A percentile compares a stretch with the other conserved stretches of the same genome.
Conservation (phyloP, 495 filamentous ascomycete genomes). For the Hyaloscypha finlandica region DNA sequence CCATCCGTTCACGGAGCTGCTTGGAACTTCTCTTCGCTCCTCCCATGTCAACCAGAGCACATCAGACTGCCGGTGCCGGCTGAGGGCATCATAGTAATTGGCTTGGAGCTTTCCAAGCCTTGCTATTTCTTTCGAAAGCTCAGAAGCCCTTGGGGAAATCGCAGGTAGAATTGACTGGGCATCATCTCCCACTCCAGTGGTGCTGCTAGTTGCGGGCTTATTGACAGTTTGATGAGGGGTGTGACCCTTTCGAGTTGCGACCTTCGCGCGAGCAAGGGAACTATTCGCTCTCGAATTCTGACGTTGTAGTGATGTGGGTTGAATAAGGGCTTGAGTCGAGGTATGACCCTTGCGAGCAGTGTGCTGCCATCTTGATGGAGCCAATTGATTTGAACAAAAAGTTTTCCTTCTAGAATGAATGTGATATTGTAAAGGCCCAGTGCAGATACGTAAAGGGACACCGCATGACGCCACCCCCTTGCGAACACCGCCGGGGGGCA, state of each 20-base stretch:
- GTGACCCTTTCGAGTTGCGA: not conserved
- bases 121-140: too few relatives aligned
- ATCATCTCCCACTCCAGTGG: not conserved
- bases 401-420: not conserved
- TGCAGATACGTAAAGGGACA: not conserved
- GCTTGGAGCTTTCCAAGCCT: not conserved
- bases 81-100: not conserved
- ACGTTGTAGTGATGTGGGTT: not conserved
- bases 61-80: not conserved
- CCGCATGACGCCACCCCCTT: not conserved
- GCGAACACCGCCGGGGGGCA: not conserved
- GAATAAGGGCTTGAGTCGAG: too few relatives aligned
- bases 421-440: not conserved
- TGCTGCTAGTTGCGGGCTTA: not conserved
- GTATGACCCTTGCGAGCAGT: too few relatives aligned
- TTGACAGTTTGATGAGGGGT: not conserved
- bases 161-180: not conserved
- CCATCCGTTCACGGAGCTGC: not conserved
- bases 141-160: too few relatives aligned
- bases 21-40: not conserved
- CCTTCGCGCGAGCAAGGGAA: not conserved
- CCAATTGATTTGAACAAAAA: not conserved
- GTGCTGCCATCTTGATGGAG: not conserved
- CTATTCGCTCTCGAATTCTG: not conserved
- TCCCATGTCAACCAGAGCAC: not conserved